Percentiles rank a stretch among this genome's conserved stretches.
Evolutionary conservation across 2,329 filamentous ascomycete species (phyloP).

Genomic region (Fusarium sp.): DNA sequence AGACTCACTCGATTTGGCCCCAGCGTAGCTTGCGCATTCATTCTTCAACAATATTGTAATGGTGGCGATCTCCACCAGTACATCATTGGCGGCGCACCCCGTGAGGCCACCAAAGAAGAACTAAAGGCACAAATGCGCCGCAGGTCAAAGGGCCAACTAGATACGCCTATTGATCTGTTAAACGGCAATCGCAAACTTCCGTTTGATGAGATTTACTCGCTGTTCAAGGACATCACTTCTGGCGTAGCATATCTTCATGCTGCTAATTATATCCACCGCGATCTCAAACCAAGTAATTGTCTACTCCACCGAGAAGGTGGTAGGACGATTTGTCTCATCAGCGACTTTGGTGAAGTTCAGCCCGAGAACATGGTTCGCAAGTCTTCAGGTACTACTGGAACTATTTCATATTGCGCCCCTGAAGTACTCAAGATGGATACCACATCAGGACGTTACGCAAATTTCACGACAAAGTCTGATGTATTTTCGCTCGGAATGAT

Average conservation of each 20-base stretch:
- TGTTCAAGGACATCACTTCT: conserved; percentile 95
- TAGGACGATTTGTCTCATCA: conserved; percentile 85
- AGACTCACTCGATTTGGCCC: conserved; percentile 88
- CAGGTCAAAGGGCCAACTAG: conserved; percentile 81
- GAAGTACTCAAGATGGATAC: conserved; percentile 83
- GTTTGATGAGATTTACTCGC: conserved; percentile 95
- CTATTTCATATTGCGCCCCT: conserved; percentile 96
- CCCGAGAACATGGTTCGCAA: conserved; percentile 83
- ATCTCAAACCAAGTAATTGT: conserved; percentile 96
- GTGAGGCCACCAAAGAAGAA: conserved; percentile 80
- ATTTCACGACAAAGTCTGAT: conserved; percentile 97
- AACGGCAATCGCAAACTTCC: conserved; percentile 62
- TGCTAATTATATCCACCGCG: conserved; percentile 94
- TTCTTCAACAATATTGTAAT: conserved; percentile 98
- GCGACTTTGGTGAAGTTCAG: conserved; percentile 98
- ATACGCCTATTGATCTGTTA: conserved; percentile 67
- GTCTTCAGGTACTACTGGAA: conserved; percentile 93
- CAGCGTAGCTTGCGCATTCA: conserved; percentile 93
- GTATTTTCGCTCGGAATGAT: conserved; percentile 99
- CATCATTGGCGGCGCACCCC: conserved; percentile 76
- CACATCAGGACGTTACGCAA: conserved; percentile 79
- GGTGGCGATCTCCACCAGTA: conserved; percentile 90
- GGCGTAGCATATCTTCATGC: conserved; percentile 90
- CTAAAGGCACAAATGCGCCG: conserved; percentile 89
- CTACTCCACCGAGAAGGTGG: conserved; percentile 82